Conservation (phyloP, 768 basidiomycete genomes). For the Lentinula boryana region DNA sequence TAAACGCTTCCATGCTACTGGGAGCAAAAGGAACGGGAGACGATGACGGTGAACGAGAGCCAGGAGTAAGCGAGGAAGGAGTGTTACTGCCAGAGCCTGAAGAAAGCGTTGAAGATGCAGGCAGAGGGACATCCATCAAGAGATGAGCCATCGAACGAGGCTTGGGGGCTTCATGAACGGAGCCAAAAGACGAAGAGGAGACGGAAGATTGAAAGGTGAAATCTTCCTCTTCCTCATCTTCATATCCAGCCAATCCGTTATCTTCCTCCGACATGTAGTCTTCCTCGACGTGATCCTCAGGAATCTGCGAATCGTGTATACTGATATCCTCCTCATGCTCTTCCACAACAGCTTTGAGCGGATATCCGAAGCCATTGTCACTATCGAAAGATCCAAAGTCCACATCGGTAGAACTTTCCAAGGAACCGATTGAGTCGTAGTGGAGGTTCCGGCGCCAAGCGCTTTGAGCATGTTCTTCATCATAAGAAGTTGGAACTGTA, state of each 20-base stretch:
- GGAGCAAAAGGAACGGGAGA: slow-evolving; percentile 16
- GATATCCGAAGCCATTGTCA: slow-evolving; percentile 33
- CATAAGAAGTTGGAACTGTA: slow-evolving; percentile 38
- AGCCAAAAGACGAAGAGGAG: slow-evolving; percentile 49
- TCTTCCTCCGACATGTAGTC: slow-evolving; percentile 42
- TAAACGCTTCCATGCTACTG: slow-evolving; percentile 9
- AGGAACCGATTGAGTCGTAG: slow-evolving; percentile 58
- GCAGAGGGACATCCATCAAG: slow-evolving; percentile 20
- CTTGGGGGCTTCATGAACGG: slow-evolving; percentile 38
- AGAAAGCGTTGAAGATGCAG: slow-evolving; percentile 14
- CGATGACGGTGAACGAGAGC: slow-evolving; percentile 24
- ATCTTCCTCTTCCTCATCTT: slow-evolving; percentile 63
- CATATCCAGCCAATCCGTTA: slow-evolving; percentile 57
- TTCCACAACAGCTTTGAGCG: slow-evolving; percentile 54
- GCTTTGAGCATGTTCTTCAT: slow-evolving; percentile 3
- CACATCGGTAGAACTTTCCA: slow-evolving; percentile 63
- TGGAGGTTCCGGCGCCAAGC: slow-evolving; percentile 42
- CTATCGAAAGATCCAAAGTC: slow-evolving; percentile 43
- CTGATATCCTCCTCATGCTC: slow-evolving; percentile 32
- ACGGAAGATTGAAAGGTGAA: slow-evolving; percentile 33
- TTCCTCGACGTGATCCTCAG: slow-evolving; percentile 32
- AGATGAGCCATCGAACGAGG: slow-evolving; percentile 23
- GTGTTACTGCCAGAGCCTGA: slow-evolving; percentile 12
- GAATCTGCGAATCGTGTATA: slow-evolving; percentile 20
- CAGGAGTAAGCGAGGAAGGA: slow-evolving; percentile 13